Base-by-base conservation (phyloP, 331 rosid genomes). In the Ulmus americana region DNA sequence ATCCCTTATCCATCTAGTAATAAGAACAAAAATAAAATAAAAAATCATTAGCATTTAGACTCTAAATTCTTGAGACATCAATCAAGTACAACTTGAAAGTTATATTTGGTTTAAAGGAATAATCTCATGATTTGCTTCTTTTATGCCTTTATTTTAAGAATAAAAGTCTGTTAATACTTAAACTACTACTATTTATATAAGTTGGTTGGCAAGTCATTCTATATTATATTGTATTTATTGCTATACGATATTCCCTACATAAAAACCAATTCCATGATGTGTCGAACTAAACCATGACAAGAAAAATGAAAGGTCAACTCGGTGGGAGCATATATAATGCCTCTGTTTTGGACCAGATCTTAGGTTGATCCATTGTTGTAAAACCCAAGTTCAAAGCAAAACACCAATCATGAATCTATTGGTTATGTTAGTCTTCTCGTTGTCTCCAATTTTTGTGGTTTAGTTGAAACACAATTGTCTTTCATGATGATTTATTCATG, bases 381-480 rank as follows among this genome's bases (percentile, higher is more conserved):
- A 15, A 39, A 44, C 51, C 3, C 22, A 40, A 38, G 63, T 40
- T 58, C 41, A 42, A 61, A 43, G 50, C 52, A 61, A 43, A 39
- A 16, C 65, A 61, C 65, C 9, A 50, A 61, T 61, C 39, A 42
- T 42, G n/a, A 40, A 39, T 40, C 35, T 13, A 42, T 59, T 59
- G 64, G 49, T 42, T 59, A 57, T 3, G 40, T 16, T n/a, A 40
- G 41, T 28, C 35, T 28, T 28, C 35, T 28, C 35, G 35, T 28
- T 28, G 39, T 6, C 45, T 28, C 15, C 1, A 42, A 6, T 44
- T 57, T 13, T 39, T 14, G 15, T 15, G 38, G 16, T 61, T 61
- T 44, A 9, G 65, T 16, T 61, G 40, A 39, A 48, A 57, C 60
- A 79, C 71, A 47, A 63, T 38, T 28, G 39, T 46, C 46, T 47